Conservation (phyloP, 2,329 filamentous ascomycete genomes). For the Neurospora sp. region DNA sequence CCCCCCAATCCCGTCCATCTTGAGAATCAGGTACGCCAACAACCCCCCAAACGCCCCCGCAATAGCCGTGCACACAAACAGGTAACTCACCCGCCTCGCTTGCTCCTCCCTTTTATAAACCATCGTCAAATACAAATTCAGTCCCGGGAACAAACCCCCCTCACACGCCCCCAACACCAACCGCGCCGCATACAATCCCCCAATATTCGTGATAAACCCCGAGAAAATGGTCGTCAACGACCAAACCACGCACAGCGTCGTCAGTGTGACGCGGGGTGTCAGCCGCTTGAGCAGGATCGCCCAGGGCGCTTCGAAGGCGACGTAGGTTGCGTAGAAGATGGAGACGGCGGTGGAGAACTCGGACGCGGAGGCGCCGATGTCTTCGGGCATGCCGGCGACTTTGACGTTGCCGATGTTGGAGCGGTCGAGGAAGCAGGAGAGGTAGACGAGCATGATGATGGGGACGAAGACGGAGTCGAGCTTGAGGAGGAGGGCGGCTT, state of each 20-base stretch:
- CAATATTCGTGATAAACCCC: constrained; percentile 33
- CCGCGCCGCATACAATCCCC: constrained; percentile 33
- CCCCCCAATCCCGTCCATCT: constrained; percentile 36
- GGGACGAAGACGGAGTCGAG: constrained; percentile 24
- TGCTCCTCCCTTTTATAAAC: constrained; percentile 47
- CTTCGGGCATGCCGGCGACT: constrained; percentile 34
- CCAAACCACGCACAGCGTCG: constrained; percentile 28
- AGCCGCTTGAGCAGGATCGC: constrained; percentile 16
- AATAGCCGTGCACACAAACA: constrained; percentile 42
- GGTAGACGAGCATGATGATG: constrained; percentile 39
- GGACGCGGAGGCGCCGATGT: constrained; percentile 28
- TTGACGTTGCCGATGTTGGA: constrained; percentile 43
- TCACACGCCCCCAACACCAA: constrained; percentile 38
- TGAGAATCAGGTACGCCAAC: constrained; percentile 40
- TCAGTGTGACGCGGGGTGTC: constrained; percentile 8
- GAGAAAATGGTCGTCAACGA: constrained; percentile 37
- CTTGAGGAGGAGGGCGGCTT: constrained; percentile 23
- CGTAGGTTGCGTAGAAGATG: constrained; percentile 20
- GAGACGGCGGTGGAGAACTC: constrained; percentile 33
- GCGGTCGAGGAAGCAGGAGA: constrained; percentile 45
- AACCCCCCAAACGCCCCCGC: constrained; percentile 50
- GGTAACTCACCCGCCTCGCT: constrained; percentile 41
- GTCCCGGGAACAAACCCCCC: constrained; percentile 37
- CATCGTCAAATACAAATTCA: constrained; percentile 40
- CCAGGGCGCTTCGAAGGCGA: constrained; percentile 23